Evolutionary conservation across 2,329 filamentous ascomycete genomes (phyloP), one percentile per base, ranked within the genome.

Genomic region (Trichoderma arundinaceum): DNA sequence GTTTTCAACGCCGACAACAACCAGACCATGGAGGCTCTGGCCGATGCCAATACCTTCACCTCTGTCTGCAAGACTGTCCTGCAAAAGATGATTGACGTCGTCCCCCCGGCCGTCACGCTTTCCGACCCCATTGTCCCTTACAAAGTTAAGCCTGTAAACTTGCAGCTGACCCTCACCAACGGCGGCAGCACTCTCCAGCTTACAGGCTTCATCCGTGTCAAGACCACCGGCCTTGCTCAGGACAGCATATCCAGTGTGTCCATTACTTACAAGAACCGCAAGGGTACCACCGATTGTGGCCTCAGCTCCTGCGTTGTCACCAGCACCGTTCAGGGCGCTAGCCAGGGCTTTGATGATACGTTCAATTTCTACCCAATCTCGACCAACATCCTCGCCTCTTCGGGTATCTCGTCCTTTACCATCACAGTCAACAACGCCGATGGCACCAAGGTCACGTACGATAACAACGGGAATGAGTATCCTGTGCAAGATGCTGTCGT

Each of bases 361-460:
- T 89, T 89, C 72, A 78, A 79, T 61, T 86, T 86, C 74, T 84
- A 79, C 69, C 82, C 80, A n/a, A 75, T 84, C 43, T 70, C 75
- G n/a, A 70, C 73, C 33, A 76, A 84, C 64, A 83, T 93, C 70
- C 74, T 85, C 68, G 79, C 86, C 69, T 76, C 84, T 66, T 78
- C 84, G 65, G 81, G 90, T 68, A 85, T 92, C 76, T 83, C 89
- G 46, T 82, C 88, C 69, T 85, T 90, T 77, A 80, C 80, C 68
- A 73, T 88, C 71, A 75, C 83, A 1, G 71, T 88, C 60, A 83
- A 81, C 64, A 76, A 80, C 61, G 78, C 76, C 3, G 79, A 81
- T 67, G 85, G 84, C 7, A 77, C 78, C 15, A 80, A 75, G 22
- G 74, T 80, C 65, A 72, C 73, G 0, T 83, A 81, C 68, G 81